Evolutionary conservation across 805 yeast species (phyloP), one percentile per base, ranked within the genome.

Genomic region (Saccharomycopsis sp.): DNA sequence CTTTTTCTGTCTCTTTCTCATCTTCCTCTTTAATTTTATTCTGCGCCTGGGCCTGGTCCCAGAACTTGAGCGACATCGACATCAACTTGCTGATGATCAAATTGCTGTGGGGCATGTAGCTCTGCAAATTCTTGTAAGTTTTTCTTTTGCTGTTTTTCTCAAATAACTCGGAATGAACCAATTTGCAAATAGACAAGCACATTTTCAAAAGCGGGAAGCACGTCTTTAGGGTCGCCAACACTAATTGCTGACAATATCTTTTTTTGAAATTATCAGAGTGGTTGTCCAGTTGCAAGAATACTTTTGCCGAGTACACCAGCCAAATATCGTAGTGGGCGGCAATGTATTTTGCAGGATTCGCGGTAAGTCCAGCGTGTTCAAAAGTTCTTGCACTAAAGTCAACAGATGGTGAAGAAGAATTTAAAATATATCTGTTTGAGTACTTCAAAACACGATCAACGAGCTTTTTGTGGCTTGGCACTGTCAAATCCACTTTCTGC

Each of bases 191-290:
- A 17, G 52, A 48, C 4, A 61, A 45, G 2, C 65, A 55, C 34
- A 68, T 62, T 41, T 58, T 53, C 8, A 58, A 64, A 20, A 79
- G 53, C 1, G 83, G 80, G 53, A 75, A 73, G 5, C 69, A 62
- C 22, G 62, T 58, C 40, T 65, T 66, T 41, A 69, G 67, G 36
- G 76, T 72, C 65, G 40, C 30, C 12, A 80, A 77, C 59, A 80
- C 63, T 36, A 76, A 60, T 49, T 79, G 84, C 53, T 80, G 85
- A 40, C 71, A 73, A 52, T 69, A 76, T 22, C 67, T 59, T 57
- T 78, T 79, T 46, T 71, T 75, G 59, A 80, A 80, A 53, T 73
- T 65, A 53, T 75, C 75, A 13, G 77, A 65, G 49, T 70, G 73
- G 44, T 68, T 69, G n/a, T n/a, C n/a, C n/a, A n/a, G n/a, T n/a